Evolutionary conservation across 192 early-diverging fungal genomes (phyloP).

Genomic region (Entomortierella parvispora): DNA sequence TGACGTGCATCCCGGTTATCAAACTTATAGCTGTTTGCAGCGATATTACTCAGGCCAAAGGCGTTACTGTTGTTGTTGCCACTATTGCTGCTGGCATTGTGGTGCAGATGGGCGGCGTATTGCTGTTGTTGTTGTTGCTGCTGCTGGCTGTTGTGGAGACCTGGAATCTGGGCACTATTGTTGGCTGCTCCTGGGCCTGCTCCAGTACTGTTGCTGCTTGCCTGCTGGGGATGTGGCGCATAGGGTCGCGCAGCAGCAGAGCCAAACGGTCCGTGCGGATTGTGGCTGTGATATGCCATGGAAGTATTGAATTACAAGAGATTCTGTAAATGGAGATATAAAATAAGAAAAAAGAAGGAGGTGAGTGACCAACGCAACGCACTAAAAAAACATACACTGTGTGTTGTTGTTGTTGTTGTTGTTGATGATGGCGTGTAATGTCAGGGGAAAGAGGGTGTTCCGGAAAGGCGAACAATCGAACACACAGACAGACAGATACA

Average conservation of each 20-base stretch:
- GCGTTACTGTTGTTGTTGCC: constrained; percentile 14
- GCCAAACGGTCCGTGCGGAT: constrained; percentile 45
- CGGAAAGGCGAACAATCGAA: too few species aligned
- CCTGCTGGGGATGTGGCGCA: constrained; percentile 31
- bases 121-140: constrained; percentile 31
- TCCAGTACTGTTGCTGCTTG: constrained; percentile 9
- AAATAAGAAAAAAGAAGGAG: too few species aligned
- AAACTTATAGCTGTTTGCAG: constrained; percentile 35
- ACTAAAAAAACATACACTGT: neutral
- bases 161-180: constrained; percentile 30
- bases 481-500: too few species aligned
- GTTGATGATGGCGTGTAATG: too few species aligned
- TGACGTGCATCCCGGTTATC: constrained; percentile 37
- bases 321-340: neutral
- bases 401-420: too few species aligned
- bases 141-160: constrained; percentile 28
- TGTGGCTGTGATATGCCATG: constrained; percentile 46
- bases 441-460: too few species aligned
- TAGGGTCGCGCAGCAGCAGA: constrained; percentile 32
- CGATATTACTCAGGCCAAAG: constrained; percentile 20
- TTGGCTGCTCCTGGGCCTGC: neutral
- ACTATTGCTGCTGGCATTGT: constrained; percentile 1
- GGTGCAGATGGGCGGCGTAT: constrained; percentile 31
- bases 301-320: neutral
- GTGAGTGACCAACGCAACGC: neutral